Percentiles rank a stretch among this genome's conserved stretches.
Evolutionary conservation across 1,139 yeast species (phyloP).

Genomic region (Diutina sp.): DNA sequence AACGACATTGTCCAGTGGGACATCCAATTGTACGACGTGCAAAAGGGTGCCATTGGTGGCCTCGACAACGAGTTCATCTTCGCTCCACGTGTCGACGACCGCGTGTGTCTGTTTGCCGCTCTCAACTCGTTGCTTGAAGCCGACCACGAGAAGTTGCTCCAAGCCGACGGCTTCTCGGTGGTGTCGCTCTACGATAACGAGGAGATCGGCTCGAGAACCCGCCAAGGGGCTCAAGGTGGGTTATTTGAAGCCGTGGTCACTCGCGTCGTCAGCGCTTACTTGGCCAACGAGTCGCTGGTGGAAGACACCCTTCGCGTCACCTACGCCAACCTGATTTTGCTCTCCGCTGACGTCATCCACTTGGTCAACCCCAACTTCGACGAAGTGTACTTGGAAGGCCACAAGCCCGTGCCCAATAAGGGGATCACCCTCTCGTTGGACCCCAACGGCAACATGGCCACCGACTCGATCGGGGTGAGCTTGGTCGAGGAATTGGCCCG

Average conservation of each 20-base stretch:
- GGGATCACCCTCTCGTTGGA: conserved; percentile 65
- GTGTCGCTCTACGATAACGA: conserved; percentile 49
- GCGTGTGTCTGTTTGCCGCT: conserved; percentile 53
- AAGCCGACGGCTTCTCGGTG: conserved; percentile 27
- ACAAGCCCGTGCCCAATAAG: conserved; percentile 66
- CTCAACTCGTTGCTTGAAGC: conserved; percentile 36
- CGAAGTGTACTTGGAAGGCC: conserved; percentile 52
- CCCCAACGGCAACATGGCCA: conserved; percentile 71
- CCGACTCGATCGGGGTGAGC: conserved; percentile 61
- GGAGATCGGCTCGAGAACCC: conserved; percentile 48
- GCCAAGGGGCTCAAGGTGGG: conserved; percentile 44
- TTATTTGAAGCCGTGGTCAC: conserved; percentile 3
- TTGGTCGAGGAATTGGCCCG: conserved; percentile 54
- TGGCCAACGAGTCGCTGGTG: conserved; percentile 7
- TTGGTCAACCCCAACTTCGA: conserved; percentile 51
- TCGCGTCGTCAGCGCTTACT: conserved; percentile 7
- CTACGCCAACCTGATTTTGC: conserved; percentile 42
- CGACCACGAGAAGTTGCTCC: conserved; percentile 10
- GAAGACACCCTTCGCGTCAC: neutral
- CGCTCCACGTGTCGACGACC: conserved; percentile 57
- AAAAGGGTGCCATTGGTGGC: conserved; percentile 50
- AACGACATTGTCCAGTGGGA: conserved; percentile 44
- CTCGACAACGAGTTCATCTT: conserved; percentile 45
- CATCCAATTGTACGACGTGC: conserved; percentile 52
- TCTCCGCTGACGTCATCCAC: conserved; percentile 61